These are phyloP conservation scores for Trichosporon sp. DNA, from an alignment of 1,284 basidiomycete genomes.

Conservation along the genomic window DNA sequence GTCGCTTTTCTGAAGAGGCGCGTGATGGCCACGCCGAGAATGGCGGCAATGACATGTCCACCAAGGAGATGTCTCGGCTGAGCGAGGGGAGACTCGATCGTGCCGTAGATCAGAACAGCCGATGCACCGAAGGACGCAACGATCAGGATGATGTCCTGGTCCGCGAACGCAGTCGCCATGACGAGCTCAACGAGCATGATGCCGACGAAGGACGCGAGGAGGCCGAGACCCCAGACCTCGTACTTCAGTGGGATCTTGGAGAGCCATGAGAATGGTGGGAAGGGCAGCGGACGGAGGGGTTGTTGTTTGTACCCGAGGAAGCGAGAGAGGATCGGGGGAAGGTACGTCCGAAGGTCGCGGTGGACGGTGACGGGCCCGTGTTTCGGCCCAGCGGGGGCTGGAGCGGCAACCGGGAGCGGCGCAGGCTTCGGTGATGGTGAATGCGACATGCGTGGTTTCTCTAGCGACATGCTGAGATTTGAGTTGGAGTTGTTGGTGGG, in stretches of 20 bases:
- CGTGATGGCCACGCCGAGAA: constrained; percentile 63
- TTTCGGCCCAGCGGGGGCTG: background rate
- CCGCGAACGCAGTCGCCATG: constrained; percentile 53
- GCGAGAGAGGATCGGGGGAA: constrained; percentile 35
- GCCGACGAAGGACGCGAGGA: constrained; percentile 64
- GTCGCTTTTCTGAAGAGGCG: constrained; percentile 62
- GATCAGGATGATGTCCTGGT: constrained; percentile 46
- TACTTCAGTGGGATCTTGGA: constrained; percentile 56
- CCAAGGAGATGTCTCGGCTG: constrained; percentile 65
- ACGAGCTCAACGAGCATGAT: constrained; percentile 64
- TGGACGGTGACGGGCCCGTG: constrained; percentile 18
- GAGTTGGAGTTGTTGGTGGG: background rate
- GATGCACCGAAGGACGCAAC: constrained; percentile 65
- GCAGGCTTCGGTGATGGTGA: background rate
- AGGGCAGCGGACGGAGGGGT: constrained; percentile 40
- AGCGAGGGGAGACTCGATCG: constrained; percentile 64
- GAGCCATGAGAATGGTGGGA: constrained; percentile 46
- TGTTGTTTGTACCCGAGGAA: constrained; percentile 39
- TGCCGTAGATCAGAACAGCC: constrained; percentile 65
- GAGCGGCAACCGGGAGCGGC: background rate
- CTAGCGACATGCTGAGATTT: background rate
- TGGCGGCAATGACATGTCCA: constrained; percentile 64
- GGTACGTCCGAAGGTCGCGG: constrained; percentile 39
- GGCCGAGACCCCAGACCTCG: constrained; percentile 60
- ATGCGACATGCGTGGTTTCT: background rate